A percentile compares a stretch with the other conserved stretches of the same genome.
Conservation (phyloP, 495 filamentous ascomycete genomes). For the Podospora sp. region DNA sequence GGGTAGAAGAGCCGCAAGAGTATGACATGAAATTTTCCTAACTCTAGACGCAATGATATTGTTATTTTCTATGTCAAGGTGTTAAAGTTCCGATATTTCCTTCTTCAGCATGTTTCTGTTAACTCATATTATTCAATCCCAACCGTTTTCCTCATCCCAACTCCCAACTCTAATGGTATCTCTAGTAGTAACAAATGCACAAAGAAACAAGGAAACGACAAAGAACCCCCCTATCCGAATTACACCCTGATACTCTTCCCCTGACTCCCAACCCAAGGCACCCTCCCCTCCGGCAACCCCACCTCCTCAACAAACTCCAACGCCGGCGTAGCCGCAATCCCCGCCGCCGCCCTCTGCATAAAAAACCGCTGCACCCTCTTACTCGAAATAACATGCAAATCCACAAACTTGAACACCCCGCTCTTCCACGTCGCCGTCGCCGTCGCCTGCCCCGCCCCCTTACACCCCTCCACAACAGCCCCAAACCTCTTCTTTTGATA, state of each 20-base stretch:
- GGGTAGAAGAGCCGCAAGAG: too few species aligned
- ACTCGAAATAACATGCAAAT: background rate
- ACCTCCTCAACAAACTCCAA: slow-evolving; percentile 6
- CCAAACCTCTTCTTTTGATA: slow-evolving; percentile 13
- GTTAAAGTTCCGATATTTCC: too few species aligned
- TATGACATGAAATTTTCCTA: too few species aligned
- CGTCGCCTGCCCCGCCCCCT: slow-evolving; percentile 9
- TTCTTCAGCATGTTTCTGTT: too few species aligned
- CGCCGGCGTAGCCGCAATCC: slow-evolving; percentile 11
- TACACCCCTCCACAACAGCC: background rate
- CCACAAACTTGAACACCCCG: background rate
- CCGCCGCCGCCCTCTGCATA: slow-evolving; percentile 8
- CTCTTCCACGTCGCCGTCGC: slow-evolving; percentile 12
- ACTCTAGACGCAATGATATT: too few species aligned
- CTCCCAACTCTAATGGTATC: too few species aligned
- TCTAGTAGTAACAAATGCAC: too few species aligned
- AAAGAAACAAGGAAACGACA: too few species aligned
- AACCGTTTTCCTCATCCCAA: too few species aligned
- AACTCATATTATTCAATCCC: too few species aligned
- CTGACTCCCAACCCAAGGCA: slow-evolving; percentile 11
- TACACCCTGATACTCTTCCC: background rate
- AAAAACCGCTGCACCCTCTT: slow-evolving; percentile 2
- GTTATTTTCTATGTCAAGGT: too few species aligned
- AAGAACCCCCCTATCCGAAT: too few species aligned
- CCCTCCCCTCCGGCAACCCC: background rate